Evolutionary conservation across 2,329 filamentous ascomycete species (phyloP).

Genomic region (Epichloe gansuensis): DNA sequence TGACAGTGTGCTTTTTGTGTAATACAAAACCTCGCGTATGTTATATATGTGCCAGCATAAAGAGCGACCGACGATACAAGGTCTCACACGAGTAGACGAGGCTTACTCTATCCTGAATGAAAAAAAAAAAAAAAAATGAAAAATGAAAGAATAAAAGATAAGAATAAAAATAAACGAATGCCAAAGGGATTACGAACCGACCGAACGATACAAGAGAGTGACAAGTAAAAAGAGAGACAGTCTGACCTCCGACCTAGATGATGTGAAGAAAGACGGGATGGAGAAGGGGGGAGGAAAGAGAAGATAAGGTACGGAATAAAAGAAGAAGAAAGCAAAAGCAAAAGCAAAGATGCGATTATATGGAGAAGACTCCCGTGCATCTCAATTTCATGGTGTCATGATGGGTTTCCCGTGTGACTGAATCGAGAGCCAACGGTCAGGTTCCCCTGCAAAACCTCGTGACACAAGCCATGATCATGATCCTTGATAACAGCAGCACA

Average conservation of each 20-base stretch:
- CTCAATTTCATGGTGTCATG: no score
- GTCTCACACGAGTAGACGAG: background rate
- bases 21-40: background rate
- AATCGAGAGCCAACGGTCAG: no score
- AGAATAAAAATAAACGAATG: constrained; percentile 1
- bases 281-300: background rate
- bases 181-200: background rate
- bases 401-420: no score
- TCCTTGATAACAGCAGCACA: no score
- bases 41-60: constrained; percentile 11
- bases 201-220: background rate
- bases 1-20: constrained; percentile 1
- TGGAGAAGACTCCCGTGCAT: no score
- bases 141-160: background rate
- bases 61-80: constrained; percentile 13
- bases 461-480: no score
- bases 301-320: background rate
- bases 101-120: background rate
- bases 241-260: background rate
- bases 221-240: background rate
- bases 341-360: no score
- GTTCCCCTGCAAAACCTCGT: no score
- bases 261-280: background rate
- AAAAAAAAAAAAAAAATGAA: background rate
- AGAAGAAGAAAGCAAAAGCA: background rate